These are phyloP conservation scores for Fusarium sp. DNA, from an alignment of 2,329 filamentous ascomycete genomes.

Conservation along the genomic window DNA sequence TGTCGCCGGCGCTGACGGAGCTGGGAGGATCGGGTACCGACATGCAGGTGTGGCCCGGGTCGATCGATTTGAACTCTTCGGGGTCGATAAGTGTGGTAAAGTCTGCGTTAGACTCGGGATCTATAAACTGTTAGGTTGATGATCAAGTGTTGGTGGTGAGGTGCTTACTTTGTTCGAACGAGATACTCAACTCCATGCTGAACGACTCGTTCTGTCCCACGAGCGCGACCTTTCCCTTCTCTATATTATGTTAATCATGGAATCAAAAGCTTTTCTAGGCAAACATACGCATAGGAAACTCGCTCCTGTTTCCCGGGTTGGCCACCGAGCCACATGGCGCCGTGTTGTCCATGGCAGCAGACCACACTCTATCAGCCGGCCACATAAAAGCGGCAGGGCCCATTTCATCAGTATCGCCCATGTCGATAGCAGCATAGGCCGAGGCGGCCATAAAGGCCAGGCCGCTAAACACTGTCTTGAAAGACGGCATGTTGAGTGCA, in stretches of 20 bases:
- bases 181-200: constrained; percentile 64
- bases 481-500: constrained; percentile 26
- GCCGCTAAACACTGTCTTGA: constrained; percentile 33
- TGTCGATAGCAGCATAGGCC: constrained; percentile 21
- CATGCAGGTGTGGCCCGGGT: constrained; percentile 61
- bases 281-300: constrained; percentile 65
- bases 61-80: constrained; percentile 52
- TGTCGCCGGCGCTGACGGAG: constrained; percentile 53
- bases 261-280: accelerated
- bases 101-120: constrained; percentile 55
- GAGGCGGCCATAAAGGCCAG: constrained; percentile 23
- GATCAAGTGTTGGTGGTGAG: background rate
- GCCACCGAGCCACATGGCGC: constrained; percentile 67
- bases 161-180: constrained; percentile 59
- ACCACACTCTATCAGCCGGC: constrained; percentile 69
- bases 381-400: constrained; percentile 71
- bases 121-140: constrained; percentile 34
- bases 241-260: constrained; percentile 47
- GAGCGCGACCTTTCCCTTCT: constrained; percentile 65
- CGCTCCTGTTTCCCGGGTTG: constrained; percentile 61
- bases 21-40: constrained; percentile 50
- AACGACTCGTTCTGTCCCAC: constrained; percentile 69
- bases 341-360: constrained; percentile 64
- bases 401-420: constrained; percentile 45
- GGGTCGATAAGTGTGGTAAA: constrained; percentile 54